phyloP scores from a whole-genome alignment of 2,329 filamentous ascomycete species.

The Thermoascus crustaceus region DNA sequence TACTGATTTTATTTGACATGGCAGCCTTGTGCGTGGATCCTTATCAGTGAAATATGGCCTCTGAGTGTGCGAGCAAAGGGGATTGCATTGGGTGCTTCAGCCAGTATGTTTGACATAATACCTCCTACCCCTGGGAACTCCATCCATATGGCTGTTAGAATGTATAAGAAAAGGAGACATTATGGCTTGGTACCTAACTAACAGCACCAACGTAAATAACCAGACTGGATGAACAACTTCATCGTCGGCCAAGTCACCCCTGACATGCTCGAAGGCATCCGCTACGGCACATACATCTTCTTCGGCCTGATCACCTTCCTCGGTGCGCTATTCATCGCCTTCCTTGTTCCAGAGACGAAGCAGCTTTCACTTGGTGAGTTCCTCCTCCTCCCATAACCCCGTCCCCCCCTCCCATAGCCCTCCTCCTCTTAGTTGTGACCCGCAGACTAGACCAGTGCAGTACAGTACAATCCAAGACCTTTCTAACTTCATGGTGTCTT shows the following conservation, averaged over 20 bases:
- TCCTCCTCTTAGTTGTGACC: too few relatives aligned
- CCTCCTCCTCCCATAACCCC: neutral
- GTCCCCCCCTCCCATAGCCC: neutral
- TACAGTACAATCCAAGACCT: too few relatives aligned
- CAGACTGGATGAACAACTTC: constrained; percentile 46
- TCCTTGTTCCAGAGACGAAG: constrained; percentile 44
- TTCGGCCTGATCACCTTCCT: constrained; percentile 33
- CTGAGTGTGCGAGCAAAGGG: constrained; percentile 62
- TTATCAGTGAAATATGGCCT: constrained; percentile 68
- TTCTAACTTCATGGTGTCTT: constrained; percentile 7
- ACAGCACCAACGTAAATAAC: neutral
- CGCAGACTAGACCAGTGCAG: too few relatives aligned
- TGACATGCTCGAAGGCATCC: constrained; percentile 56
- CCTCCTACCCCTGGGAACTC: constrained; percentile 6
- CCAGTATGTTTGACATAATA: constrained; percentile 32
- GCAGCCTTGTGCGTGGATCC: constrained; percentile 64
- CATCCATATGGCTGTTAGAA: constrained; percentile 3
- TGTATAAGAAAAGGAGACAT: neutral
- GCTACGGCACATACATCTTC: constrained; percentile 50
- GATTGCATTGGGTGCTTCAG: constrained; percentile 58
- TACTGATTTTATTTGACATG: too few relatives aligned
- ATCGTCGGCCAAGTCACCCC: constrained; percentile 64
- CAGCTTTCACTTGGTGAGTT: constrained; percentile 30
- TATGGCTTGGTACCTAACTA: neutral
- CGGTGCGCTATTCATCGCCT: constrained; percentile 28